Evolutionary conservation across 768 basidiomycete genomes (phyloP).

Genomic region (Kwoniella sp.): DNA sequence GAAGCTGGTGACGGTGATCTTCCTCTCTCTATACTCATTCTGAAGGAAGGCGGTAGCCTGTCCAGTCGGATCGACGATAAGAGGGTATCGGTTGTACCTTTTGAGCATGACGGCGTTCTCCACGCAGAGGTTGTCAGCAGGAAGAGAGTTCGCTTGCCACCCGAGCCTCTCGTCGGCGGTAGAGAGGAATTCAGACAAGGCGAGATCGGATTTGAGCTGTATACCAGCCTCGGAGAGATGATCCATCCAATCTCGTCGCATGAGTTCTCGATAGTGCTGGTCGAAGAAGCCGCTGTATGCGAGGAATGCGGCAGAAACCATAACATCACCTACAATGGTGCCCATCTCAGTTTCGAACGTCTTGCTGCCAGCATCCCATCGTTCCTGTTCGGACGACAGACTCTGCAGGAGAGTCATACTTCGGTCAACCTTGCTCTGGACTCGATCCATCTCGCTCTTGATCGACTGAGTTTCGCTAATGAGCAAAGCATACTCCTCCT

Average conservation of each 20-base stretch:
- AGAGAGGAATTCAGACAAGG: conserved; percentile 91
- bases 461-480: conserved; percentile 97
- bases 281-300: conserved; percentile 99
- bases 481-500: conserved; percentile 93
- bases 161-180: conserved; percentile 92
- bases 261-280: conserved; percentile 91
- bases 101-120: conserved; percentile 99
- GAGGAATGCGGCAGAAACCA: conserved; percentile 92
- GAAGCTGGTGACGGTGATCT: conserved; percentile 98
- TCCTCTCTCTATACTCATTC: conserved; percentile 91
- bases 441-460: conserved; percentile 95
- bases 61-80: conserved; percentile 96
- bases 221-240: conserved; percentile 87
- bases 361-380: conserved; percentile 92
- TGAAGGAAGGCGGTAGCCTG: conserved; percentile 93
- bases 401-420: conserved; percentile 93
- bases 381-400: conserved; percentile 86
- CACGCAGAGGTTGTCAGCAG: conserved; percentile 89
- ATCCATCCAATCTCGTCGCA: conserved; percentile 65
- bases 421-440: conserved; percentile 93
- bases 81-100: conserved; percentile 93
- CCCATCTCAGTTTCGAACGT: conserved; percentile 98
- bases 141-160: conserved; percentile 96
- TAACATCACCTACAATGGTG: conserved; percentile 94
- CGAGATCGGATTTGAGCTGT: conserved; percentile 88